Conservation (phyloP, 1,284 basidiomycete genomes). For the Trichosporon sp. region DNA sequence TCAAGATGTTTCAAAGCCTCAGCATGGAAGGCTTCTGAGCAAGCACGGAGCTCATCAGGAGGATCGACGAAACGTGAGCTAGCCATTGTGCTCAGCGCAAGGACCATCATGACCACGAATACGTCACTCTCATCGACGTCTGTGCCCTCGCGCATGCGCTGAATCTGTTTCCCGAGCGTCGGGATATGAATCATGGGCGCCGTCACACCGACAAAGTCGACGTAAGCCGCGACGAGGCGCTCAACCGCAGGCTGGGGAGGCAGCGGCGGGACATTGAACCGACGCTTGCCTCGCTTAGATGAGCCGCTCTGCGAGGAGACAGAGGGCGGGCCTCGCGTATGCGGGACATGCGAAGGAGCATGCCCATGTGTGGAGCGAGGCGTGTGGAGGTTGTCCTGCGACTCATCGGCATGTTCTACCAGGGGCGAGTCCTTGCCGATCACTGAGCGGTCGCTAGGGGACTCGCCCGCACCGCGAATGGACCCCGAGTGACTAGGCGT, state of each 20-base stretch:
- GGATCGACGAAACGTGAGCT: slow-evolving; percentile 57
- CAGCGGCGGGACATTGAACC: slow-evolving; percentile 54
- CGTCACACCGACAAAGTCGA: slow-evolving; percentile 57
- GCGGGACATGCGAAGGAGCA: slow-evolving; percentile 16
- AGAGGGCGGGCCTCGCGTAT: slow-evolving; percentile 24
- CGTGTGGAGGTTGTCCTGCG: slow-evolving; percentile 31
- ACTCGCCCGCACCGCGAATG: slow-evolving; percentile 27
- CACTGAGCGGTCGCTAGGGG: slow-evolving; percentile 31
- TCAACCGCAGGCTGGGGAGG: slow-evolving; percentile 57
- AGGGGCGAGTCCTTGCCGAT: slow-evolving; percentile 32
- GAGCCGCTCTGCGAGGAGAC: slow-evolving; percentile 27
- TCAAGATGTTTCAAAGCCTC: slow-evolving; percentile 58
- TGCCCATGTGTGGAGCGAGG: slow-evolving; percentile 32
- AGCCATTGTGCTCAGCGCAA: slow-evolving; percentile 58
- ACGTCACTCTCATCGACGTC: slow-evolving; percentile 55
- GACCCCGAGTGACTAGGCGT: slow-evolving; percentile 29
- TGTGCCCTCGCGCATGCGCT: slow-evolving; percentile 46
- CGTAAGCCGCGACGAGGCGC: slow-evolving; percentile 57
- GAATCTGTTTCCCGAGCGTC: slow-evolving; percentile 54
- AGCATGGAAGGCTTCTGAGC: slow-evolving; percentile 58
- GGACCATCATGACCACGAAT: slow-evolving; percentile 58
- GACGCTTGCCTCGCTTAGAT: slow-evolving; percentile 32
- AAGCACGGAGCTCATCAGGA: slow-evolving; percentile 57
- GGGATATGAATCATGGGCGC: slow-evolving; percentile 58
- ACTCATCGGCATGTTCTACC: slow-evolving; percentile 27